phyloP scores from a whole-genome alignment of 2,329 filamentous ascomycete species.

The Microdochium nivale region DNA sequence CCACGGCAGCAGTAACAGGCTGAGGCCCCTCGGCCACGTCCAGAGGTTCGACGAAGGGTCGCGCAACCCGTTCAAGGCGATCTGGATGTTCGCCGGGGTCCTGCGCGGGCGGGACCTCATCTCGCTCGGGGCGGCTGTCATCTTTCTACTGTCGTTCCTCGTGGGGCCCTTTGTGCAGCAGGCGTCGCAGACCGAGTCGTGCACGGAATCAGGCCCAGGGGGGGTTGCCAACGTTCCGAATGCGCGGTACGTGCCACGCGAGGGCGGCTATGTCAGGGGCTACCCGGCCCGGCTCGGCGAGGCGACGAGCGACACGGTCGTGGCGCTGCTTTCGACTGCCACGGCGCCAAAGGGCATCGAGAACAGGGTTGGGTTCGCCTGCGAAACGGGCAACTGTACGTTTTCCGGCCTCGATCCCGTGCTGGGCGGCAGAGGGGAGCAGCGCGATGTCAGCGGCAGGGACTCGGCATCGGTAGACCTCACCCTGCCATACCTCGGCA shows the following conservation, averaged over 20 bases:
- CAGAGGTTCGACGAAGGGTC: background rate
- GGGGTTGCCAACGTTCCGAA: background rate
- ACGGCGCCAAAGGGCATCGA: background rate
- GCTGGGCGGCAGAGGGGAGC: background rate
- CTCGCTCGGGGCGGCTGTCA: background rate
- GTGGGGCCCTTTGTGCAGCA: background rate
- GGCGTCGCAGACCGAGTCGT: background rate
- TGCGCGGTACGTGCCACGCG: background rate
- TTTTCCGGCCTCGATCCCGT: background rate
- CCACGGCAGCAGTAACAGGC: background rate
- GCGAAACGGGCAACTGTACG: slow-evolving; percentile 2
- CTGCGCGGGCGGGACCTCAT: background rate
- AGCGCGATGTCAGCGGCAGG: background rate
- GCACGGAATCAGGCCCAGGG: background rate
- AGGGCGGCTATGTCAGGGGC: background rate
- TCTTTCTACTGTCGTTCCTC: background rate
- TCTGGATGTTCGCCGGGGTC: background rate
- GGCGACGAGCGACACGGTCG: background rate
- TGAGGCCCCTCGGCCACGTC: background rate
- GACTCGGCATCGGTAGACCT: background rate
- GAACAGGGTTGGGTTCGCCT: background rate
- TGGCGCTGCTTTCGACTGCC: background rate
- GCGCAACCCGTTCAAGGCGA: background rate
- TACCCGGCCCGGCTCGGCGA: background rate
- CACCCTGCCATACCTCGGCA: background rate